These are phyloP conservation scores for Ophiostoma triangulosporum DNA, from an alignment of 2,329 filamentous ascomycete genomes.

Conservation along the genomic window DNA sequence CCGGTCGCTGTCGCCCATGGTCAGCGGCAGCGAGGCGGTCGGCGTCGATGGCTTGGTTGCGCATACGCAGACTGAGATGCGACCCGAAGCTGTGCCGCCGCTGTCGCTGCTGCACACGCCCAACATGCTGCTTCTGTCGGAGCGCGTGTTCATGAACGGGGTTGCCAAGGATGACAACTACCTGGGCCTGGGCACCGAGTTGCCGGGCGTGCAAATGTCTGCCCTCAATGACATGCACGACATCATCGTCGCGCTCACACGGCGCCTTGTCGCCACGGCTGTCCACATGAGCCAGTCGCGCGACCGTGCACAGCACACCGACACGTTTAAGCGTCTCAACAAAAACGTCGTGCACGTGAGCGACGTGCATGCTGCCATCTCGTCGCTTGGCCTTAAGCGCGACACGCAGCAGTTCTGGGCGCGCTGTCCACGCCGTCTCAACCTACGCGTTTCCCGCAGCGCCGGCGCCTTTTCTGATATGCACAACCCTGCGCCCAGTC, in stretches of 20 bases:
- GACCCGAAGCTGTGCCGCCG: slow-evolving; percentile 25
- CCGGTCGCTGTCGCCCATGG: not conserved
- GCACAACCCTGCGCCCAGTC: not conserved
- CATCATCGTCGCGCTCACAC: slow-evolving; percentile 53
- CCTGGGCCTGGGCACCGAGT: slow-evolving; percentile 39
- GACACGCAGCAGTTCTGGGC: slow-evolving; percentile 33
- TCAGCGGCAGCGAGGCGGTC: not conserved
- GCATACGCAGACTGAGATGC: not conserved
- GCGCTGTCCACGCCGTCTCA: slow-evolving; percentile 33
- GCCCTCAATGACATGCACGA: slow-evolving; percentile 65
- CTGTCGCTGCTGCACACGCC: slow-evolving; percentile 43
- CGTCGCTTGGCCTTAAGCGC: slow-evolving; percentile 30
- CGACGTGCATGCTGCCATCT: slow-evolving; percentile 37
- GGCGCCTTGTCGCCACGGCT: slow-evolving; percentile 51
- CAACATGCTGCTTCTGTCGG: slow-evolving; percentile 50
- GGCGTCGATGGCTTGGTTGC: not conserved
- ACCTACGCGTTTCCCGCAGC: slow-evolving; percentile 31
- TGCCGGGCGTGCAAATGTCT: slow-evolving; percentile 60
- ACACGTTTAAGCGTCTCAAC: slow-evolving; percentile 15
- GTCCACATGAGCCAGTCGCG: slow-evolving; percentile 60
- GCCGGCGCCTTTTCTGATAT: slow-evolving; percentile 2
- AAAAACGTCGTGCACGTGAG: slow-evolving; percentile 24
- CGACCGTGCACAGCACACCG: slow-evolving; percentile 35
- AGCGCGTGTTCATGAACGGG: slow-evolving; percentile 63
- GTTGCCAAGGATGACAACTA: slow-evolving; percentile 51